Base-by-base conservation (phyloP, 2,329 filamentous ascomycete species). In the Leptoxyphium fumago region DNA sequence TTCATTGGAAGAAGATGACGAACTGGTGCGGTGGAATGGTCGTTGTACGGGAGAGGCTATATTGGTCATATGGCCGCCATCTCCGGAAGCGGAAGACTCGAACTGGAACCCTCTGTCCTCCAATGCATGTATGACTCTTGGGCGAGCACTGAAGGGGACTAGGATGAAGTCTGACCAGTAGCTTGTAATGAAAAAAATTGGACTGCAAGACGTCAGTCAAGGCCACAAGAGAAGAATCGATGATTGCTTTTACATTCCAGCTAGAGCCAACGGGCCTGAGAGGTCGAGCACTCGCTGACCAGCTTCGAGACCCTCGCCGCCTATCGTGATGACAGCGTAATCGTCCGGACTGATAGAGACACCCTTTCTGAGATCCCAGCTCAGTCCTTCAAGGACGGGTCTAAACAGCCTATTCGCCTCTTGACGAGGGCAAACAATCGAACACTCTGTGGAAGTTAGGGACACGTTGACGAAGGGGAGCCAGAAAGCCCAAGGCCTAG, bases 101-200 rank as follows among this genome's bases (percentile, higher is more conserved):
- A 95, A 88, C 54, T 82, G 79, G 58, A 95, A 95, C 1, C 87
- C 87, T 40, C 82, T 77, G 14, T 79, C 75, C 47, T 89, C 72
- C 5, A 96, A 71, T 0, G 86, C 82, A 46, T 78, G 72, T 29
- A 86, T 77, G 40, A 96, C 88, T 34, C 79, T 80, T 21, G 74
- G 67, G 42, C 82, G 78, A 55, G 82, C 78, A 58, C 80, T 83
- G 43, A 73, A 73, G 1, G 91, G 88, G 1, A 95, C 86, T 30
- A 96, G 74, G 54, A 98, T 93, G 64, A 94, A 96, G 66, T 98
- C 89, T 29, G 84, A 91, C 65, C 94, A 96, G 65, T 96, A 98
- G 29, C 87, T 95, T 2, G 89, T 95, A 61, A 95, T 94, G 73
- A 96, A 96, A 70, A 96, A 95, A 58, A 98, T 94, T 43, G 89